Evolutionary conservation across 192 early-diverging fungal genomes (phyloP), one percentile per base, ranked within the genome.

Genomic region (Spinellus fusiger): DNA sequence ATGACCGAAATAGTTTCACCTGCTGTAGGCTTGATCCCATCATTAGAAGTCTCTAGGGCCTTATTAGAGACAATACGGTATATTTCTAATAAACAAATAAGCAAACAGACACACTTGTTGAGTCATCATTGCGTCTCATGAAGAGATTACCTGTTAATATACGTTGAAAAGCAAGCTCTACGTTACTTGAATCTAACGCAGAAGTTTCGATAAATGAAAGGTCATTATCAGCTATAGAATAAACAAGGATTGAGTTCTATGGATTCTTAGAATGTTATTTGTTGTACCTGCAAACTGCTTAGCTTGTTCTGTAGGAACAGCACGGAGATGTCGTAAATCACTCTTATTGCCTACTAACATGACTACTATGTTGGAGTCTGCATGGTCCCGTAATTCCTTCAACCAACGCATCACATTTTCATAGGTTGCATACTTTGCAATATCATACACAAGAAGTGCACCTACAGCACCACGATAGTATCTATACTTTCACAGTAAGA

Each of bases 331-430:
- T 72, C 91, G 82, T 84, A 98, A 81, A 90, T 98, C 96, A 67
- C 87, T 92, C 89, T 99, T 99, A 82, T 99, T 99, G 54, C 94
- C 96, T 33, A 99, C 96, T 50, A 99, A 80, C 92, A 98, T 98
- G 54, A 98, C 95, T n/a, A 94, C 91, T 83, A 99, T 99, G 82
- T 97, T 98, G 74, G 82, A 88, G 71, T 95, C 93, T 52, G 93
- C 94, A 68, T 97, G 93, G 76, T 97, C 94, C 54, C 92, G 89
- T 32, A 99, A 80, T 75, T 99, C 96, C 80, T 98, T 96, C 53
- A 99, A 80, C 97, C 97, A 99, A 50, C 93, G 91, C 46, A 82
- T 89, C 33, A 98, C 95, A 70, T 92, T 95, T 73, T 98, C 94
- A 73, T 95, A 99, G 23, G 95, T 95, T 31, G 79, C 65, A 65